Evolutionary conservation across 306 rosid genomes (phyloP).

Genomic region (Cicer pinnatifidum): DNA sequence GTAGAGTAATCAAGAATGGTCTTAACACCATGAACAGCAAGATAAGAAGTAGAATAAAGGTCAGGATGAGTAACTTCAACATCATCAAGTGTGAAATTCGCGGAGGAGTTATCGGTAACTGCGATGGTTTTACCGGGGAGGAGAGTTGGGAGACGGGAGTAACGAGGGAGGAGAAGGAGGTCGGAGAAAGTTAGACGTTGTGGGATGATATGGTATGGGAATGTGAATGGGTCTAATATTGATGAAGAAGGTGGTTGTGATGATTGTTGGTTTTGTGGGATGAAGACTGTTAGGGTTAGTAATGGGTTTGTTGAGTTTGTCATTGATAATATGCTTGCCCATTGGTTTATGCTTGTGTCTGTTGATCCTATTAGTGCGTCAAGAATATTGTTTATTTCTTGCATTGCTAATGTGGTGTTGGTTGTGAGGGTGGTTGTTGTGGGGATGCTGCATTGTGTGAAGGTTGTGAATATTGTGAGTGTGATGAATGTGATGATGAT

Average conservation of each 20-base stretch:
- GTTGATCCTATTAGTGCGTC: constrained; percentile 72
- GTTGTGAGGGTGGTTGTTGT: background rate
- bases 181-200: constrained; percentile 73
- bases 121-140: constrained; percentile 58
- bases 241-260: constrained; percentile 12
- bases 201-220: constrained; percentile 75
- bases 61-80: constrained; percentile 55
- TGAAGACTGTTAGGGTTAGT: constrained; percentile 65
- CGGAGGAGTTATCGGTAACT: constrained; percentile 54
- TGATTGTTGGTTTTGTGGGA: constrained; percentile 49
- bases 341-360: constrained; percentile 52
- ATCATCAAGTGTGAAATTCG: constrained; percentile 63
- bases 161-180: constrained; percentile 59
- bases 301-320: constrained; percentile 27
- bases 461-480: background rate
- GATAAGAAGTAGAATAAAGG: constrained; percentile 49
- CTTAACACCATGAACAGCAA: constrained; percentile 62
- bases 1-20: constrained; percentile 57
- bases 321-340: constrained; percentile 54
- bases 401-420: constrained; percentile 1
- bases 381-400: constrained; percentile 63
- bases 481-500: background rate
- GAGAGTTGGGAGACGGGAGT: constrained; percentile 71
- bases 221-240: constrained; percentile 49
- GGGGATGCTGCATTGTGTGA: background rate